A percentile compares a stretch with the other conserved stretches of the same genome.
Conservation (phyloP, 768 basidiomycete species). For the Trametes punicea region DNA sequence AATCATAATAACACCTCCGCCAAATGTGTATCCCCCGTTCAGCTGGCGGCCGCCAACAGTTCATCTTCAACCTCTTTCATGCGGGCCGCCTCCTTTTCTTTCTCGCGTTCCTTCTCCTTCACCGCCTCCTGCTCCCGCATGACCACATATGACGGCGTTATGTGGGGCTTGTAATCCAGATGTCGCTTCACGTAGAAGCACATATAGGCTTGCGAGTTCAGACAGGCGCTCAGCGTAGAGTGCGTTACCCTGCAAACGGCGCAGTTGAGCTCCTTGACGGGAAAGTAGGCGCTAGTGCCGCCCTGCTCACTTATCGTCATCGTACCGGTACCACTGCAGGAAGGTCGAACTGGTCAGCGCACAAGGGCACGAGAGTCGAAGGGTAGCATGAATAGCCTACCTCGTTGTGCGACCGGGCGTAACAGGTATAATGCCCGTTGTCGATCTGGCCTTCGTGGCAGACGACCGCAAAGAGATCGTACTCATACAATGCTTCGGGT, state of each 20-base stretch:
- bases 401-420: slow-evolving; percentile 80
- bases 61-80: slow-evolving; percentile 66
- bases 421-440: slow-evolving; percentile 93
- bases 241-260: slow-evolving; percentile 55
- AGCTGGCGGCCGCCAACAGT: slow-evolving; percentile 44
- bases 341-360: neutral
- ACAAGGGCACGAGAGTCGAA: neutral
- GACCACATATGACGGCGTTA: slow-evolving; percentile 64
- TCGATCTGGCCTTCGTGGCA: slow-evolving; percentile 94
- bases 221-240: slow-evolving; percentile 63
- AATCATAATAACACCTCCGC: slow-evolving; percentile 10
- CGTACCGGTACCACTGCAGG: slow-evolving; percentile 85
- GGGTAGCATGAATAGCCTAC: slow-evolving; percentile 42
- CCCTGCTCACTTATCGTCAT: slow-evolving; percentile 80
- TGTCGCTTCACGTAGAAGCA: slow-evolving; percentile 92
- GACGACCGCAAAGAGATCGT: slow-evolving; percentile 90
- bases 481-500: slow-evolving; percentile 74
- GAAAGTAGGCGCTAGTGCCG: neutral
- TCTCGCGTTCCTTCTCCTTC: slow-evolving; percentile 54
- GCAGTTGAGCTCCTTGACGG: slow-evolving; percentile 7
- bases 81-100: slow-evolving; percentile 47
- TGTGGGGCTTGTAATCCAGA: slow-evolving; percentile 75
- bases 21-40: neutral
- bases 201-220: slow-evolving; percentile 84
- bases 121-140: slow-evolving; percentile 65